Evolutionary conservation across 2,329 filamentous ascomycete genomes (phyloP).

Genomic region (Fusarium verrucosum): DNA sequence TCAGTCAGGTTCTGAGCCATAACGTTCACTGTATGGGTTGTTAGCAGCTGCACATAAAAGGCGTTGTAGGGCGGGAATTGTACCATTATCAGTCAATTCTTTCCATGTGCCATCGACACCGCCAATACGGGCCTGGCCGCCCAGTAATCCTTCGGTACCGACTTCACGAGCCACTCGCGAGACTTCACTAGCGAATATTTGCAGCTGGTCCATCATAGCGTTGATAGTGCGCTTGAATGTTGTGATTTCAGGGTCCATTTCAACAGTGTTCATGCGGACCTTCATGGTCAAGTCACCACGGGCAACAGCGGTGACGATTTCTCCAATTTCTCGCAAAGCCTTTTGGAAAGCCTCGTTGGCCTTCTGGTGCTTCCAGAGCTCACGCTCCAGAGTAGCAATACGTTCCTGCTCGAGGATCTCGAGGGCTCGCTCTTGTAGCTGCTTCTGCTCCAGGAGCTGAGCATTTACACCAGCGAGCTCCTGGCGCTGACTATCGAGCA

Average conservation of each 20-base stretch:
- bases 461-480: slow-evolving; percentile 87
- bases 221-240: slow-evolving; percentile 99
- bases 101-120: slow-evolving; percentile 98
- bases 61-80: slow-evolving; percentile 17
- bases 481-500: slow-evolving; percentile 86
- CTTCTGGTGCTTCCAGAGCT: slow-evolving; percentile 96
- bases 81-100: slow-evolving; percentile 88
- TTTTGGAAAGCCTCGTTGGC: slow-evolving; percentile 99
- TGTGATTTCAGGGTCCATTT: slow-evolving; percentile 98
- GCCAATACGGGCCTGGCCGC: slow-evolving; percentile 91
- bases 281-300: slow-evolving; percentile 96
- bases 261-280: slow-evolving; percentile 91
- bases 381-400: slow-evolving; percentile 87
- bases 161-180: slow-evolving; percentile 94
- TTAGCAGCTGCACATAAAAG: slow-evolving; percentile 16
- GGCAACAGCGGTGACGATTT: slow-evolving; percentile 95
- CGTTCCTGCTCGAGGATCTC: slow-evolving; percentile 86
- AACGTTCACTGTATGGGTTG: slow-evolving; percentile 70
- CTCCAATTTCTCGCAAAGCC: slow-evolving; percentile 93
- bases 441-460: slow-evolving; percentile 85
- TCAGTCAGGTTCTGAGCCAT: slow-evolving; percentile 86
- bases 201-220: slow-evolving; percentile 98
- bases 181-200: slow-evolving; percentile 96
- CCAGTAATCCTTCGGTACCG: slow-evolving; percentile 92
- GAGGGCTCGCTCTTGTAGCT: slow-evolving; percentile 83